phyloP scores from a whole-genome alignment of 2,329 filamentous ascomycete genomes.

The Phaeosphaeriaceae sp. region DNA sequence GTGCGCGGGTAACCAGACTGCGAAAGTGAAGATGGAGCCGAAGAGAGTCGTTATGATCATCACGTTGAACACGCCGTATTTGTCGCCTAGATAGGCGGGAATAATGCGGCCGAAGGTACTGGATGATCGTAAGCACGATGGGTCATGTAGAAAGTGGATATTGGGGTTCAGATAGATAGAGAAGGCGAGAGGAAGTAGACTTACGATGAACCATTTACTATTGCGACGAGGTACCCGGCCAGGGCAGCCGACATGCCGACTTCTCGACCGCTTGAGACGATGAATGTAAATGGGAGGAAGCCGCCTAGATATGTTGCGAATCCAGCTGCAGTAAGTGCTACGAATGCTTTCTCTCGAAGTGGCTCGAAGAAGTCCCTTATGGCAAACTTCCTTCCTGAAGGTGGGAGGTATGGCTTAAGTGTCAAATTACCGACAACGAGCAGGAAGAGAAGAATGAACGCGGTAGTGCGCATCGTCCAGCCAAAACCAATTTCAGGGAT shows the following conservation, averaged over 20 bases:
- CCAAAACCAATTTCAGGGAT: slow-evolving; percentile 58
- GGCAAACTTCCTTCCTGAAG: slow-evolving; percentile 35
- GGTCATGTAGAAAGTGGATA: no score
- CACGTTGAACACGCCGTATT: slow-evolving; percentile 58
- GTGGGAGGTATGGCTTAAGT: slow-evolving; percentile 56
- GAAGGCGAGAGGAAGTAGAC: not conserved
- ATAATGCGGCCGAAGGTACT: slow-evolving; percentile 61
- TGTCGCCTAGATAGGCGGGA: slow-evolving; percentile 59
- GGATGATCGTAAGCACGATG: no score
- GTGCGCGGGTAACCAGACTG: slow-evolving; percentile 53
- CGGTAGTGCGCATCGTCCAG: slow-evolving; percentile 55
- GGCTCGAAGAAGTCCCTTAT: slow-evolving; percentile 18
- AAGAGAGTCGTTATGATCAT: slow-evolving; percentile 57
- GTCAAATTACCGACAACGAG: slow-evolving; percentile 60
- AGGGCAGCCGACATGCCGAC: slow-evolving; percentile 55
- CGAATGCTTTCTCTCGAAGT: slow-evolving; percentile 48
- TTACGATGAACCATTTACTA: slow-evolving; percentile 48
- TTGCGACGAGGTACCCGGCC: slow-evolving; percentile 59
- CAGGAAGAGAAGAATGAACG: slow-evolving; percentile 66
- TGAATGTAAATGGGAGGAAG: slow-evolving; percentile 60
- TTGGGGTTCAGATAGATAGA: not conserved
- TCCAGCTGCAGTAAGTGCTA: slow-evolving; percentile 64
- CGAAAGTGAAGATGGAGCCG: slow-evolving; percentile 53
- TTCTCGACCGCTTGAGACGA: slow-evolving; percentile 50
- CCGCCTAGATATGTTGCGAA: slow-evolving; percentile 67